Evolutionary conservation across 2,329 filamentous ascomycete species (phyloP).

Genomic region (Ophiostoma sp.): DNA sequence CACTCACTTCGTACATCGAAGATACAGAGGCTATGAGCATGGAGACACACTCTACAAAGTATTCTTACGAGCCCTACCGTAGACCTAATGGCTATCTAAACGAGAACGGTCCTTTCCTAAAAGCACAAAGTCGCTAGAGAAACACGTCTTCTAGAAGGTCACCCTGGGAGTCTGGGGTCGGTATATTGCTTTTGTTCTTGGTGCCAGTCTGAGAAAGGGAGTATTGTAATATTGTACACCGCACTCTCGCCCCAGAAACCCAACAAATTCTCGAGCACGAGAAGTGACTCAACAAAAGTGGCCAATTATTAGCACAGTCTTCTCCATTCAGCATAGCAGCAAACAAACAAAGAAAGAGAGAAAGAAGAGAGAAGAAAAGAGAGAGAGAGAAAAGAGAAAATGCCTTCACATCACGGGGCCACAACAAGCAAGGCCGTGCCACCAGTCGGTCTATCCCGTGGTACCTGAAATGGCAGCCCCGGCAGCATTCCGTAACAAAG

Average conservation of each 20-base stretch:
- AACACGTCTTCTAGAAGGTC: too few relatives aligned
- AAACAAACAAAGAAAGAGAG: not conserved
- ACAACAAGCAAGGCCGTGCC: not conserved
- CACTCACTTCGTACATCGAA: too few relatives aligned
- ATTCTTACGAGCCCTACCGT: too few relatives aligned
- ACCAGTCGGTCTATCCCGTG: constrained; percentile 8
- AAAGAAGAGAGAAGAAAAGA: not conserved
- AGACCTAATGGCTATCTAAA: too few relatives aligned
- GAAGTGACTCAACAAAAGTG: not conserved
- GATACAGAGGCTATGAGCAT: too few relatives aligned
- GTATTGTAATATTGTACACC: not conserved
- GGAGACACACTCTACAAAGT: too few relatives aligned
- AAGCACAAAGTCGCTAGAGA: too few relatives aligned
- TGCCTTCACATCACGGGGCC: constrained; percentile 19
- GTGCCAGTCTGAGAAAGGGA: too few relatives aligned
- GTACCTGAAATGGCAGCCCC: constrained; percentile 16
- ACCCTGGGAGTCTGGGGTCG: too few relatives aligned
- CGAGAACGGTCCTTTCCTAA: too few relatives aligned
- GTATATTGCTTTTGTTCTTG: too few relatives aligned
- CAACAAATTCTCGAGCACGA: not conserved
- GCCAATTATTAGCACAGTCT: not conserved
- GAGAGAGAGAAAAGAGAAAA: not conserved
- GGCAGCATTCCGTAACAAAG: constrained; percentile 31
- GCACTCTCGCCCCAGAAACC: not conserved
- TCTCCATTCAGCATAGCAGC: not conserved